Conservation (phyloP, 306 rosid species). For the Prunus mume region DNA sequence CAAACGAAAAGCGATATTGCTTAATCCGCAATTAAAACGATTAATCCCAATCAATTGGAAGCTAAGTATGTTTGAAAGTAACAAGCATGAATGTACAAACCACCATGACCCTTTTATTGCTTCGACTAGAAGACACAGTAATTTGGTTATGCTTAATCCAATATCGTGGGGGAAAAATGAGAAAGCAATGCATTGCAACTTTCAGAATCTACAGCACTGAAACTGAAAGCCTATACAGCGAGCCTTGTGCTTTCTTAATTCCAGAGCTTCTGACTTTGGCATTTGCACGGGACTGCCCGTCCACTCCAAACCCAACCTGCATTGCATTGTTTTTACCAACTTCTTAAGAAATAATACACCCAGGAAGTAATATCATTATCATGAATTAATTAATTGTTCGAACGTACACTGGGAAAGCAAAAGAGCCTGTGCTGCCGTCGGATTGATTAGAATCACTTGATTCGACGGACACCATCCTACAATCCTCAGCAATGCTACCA, state of each 20-base stretch:
- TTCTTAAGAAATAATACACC: not conserved
- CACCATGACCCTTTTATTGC: not conserved
- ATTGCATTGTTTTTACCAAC: constrained; percentile 4
- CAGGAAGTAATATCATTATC: not conserved
- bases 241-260: constrained; percentile 46
- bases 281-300: constrained; percentile 64
- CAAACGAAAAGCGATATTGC: too few relatives aligned
- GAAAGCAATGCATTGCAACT: not conserved
- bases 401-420: constrained; percentile 80
- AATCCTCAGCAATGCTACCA: constrained; percentile 24
- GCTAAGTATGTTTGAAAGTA: not conserved
- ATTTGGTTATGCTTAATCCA: constrained; percentile 15
- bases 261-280: constrained; percentile 61
- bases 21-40: too few relatives aligned
- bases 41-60: not conserved
- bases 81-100: not conserved
- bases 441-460: constrained; percentile 54
- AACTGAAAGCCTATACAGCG: constrained; percentile 51
- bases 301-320: constrained; percentile 73
- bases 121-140: not conserved
- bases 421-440: constrained; percentile 55
- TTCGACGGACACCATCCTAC: constrained; percentile 14
- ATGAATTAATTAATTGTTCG: not conserved
- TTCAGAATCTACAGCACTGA: constrained; percentile 65
- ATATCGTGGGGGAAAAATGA: not conserved